phyloP scores from a whole-genome alignment of 208 protist species.

The Porcisia deanei region DNA sequence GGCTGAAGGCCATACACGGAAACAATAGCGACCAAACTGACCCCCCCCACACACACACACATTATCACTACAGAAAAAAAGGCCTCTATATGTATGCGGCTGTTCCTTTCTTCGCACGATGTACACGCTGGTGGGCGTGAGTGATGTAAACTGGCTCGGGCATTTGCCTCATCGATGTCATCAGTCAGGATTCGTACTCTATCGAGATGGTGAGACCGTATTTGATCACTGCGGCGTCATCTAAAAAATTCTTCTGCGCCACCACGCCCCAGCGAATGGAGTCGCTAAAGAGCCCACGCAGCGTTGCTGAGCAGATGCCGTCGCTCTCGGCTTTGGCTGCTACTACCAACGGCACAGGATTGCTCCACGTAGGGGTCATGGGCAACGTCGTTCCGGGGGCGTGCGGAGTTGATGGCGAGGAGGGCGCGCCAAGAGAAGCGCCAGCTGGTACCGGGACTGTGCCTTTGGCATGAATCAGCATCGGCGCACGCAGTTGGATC shows the following conservation, averaged over 20 bases:
- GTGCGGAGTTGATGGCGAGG: neutral
- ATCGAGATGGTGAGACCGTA: conserved; percentile 73
- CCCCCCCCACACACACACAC: no score
- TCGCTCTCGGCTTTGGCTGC: conserved; percentile 77
- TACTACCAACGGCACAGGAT: conserved; percentile 49
- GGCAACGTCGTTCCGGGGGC: neutral
- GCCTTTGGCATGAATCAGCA: conserved; percentile 28
- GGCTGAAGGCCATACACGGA: no score
- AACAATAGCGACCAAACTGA: no score
- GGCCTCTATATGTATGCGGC: no score
- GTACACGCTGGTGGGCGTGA: neutral
- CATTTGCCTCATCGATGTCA: no score
- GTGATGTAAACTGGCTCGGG: no score
- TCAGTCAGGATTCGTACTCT: conserved; percentile 39
- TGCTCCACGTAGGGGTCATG: conserved; percentile 27
- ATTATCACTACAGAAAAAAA: no score
- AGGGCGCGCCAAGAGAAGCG: neutral
- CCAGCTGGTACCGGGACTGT: neutral
- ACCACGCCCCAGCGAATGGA: conserved; percentile 76
- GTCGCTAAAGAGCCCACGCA: conserved; percentile 74
- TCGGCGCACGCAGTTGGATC: conserved; percentile 65
- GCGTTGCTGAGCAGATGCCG: conserved; percentile 59
- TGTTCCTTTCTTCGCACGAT: neutral
- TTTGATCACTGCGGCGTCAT: conserved; percentile 25
- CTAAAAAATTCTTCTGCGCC: conserved; percentile 58